Conservation (phyloP, 2,329 filamentous ascomycete genomes). For the Mycosphaerella sp. region DNA sequence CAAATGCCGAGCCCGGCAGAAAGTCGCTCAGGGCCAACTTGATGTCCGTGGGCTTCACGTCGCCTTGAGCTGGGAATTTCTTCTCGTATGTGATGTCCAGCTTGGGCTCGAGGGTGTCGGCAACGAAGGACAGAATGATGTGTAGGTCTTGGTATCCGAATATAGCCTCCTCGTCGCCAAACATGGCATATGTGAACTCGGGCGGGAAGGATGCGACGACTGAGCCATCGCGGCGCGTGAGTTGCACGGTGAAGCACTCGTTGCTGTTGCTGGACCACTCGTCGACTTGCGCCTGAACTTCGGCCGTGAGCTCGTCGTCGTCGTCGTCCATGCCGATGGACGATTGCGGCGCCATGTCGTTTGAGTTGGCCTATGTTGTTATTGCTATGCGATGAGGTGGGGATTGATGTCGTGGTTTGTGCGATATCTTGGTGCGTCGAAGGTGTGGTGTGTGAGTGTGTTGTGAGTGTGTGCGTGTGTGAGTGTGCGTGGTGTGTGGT, state of each 20-base stretch:
- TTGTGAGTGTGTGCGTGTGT: no score
- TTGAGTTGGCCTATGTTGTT: background rate
- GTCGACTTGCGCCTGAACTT: conserved; percentile 28
- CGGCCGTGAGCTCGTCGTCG: conserved; percentile 24
- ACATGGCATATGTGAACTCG: conserved; percentile 83
- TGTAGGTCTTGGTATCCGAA: conserved; percentile 81
- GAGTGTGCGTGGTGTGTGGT: no score
- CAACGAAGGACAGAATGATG: conserved; percentile 64
- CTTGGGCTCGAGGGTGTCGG: conserved; percentile 72
- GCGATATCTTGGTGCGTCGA: background rate
- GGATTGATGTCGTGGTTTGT: background rate
- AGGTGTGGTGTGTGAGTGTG: no score
- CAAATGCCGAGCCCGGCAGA: conserved; percentile 57
- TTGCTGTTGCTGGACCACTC: conserved; percentile 54
- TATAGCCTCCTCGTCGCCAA: conserved; percentile 86
- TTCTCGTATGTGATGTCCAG: conserved; percentile 64
- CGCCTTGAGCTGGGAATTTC: conserved; percentile 63
- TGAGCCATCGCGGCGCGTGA: conserved; percentile 48
- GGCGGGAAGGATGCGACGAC: conserved; percentile 60
- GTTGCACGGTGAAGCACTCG: conserved; percentile 57
- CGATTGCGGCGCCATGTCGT: background rate
- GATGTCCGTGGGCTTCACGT: conserved; percentile 64
- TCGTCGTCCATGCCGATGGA: conserved; percentile 16
- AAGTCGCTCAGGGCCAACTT: conserved; percentile 57
- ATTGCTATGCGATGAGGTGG: background rate